A percentile compares a stretch with the other conserved stretches of the same genome.
Conservation (phyloP, 768 basidiomycete genomes). For the Agrocybe praecox region DNA sequence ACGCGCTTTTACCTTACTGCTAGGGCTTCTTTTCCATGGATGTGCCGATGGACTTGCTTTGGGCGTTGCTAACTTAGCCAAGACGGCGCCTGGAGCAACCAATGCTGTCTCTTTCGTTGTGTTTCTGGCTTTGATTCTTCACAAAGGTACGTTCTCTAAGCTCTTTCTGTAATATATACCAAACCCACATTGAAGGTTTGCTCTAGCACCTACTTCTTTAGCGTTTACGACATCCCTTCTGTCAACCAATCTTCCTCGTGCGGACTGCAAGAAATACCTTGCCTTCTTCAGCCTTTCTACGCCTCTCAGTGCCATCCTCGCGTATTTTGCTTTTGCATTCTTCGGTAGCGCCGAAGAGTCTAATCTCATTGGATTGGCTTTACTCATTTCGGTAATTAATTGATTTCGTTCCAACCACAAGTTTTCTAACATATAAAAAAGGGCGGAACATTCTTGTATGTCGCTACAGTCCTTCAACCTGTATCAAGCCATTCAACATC, state of each 20-base stretch:
- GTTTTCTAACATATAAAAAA: constrained; percentile 26
- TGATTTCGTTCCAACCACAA: background rate
- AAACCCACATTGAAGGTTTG: background rate
- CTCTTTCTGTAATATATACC: background rate
- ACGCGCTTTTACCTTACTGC: constrained; percentile 70
- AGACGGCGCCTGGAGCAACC: constrained; percentile 29
- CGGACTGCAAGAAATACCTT: constrained; percentile 74
- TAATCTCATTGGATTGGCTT: constrained; percentile 72
- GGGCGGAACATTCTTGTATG: constrained; percentile 95
- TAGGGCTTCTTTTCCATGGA: constrained; percentile 87
- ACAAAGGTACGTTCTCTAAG: constrained; percentile 63
- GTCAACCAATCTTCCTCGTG: constrained; percentile 67
- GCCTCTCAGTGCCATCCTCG: constrained; percentile 78
- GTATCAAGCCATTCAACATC: constrained; percentile 51
- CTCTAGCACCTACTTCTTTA: constrained; percentile 84
- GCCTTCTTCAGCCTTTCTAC: constrained; percentile 83
- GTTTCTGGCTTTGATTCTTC: constrained; percentile 88
- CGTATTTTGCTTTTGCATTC: constrained; percentile 66
- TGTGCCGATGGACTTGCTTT: constrained; percentile 92
- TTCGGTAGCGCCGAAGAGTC: constrained; percentile 45
- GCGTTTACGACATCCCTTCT: constrained; percentile 87
- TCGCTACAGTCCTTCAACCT: constrained; percentile 88
- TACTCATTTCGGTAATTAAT: constrained; percentile 79
- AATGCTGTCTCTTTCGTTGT: constrained; percentile 75
- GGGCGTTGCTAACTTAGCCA: constrained; percentile 62